Conservation (phyloP, 352 stramenopile genomes). For the Phytopythium montanum region DNA sequence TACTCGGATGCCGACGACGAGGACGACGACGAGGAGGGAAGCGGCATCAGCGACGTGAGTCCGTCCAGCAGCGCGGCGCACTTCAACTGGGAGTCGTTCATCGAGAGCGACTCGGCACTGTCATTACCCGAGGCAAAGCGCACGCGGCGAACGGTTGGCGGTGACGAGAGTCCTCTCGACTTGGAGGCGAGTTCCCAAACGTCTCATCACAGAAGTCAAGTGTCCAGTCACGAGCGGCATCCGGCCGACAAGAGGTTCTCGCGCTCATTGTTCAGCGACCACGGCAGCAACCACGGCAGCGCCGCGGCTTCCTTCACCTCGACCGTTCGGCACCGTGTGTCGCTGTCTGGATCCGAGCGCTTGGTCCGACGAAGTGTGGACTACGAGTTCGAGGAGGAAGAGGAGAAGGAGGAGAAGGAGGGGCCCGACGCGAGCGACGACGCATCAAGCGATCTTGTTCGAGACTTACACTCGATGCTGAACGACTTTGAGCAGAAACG, state of each 20-base stretch:
- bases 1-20: neutral
- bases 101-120: constrained; percentile 46
- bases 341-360: neutral
- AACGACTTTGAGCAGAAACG: constrained; percentile 48
- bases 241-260: neutral
- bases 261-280: neutral
- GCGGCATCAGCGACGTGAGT: neutral
- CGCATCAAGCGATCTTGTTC: constrained; percentile 29
- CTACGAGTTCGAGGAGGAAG: constrained; percentile 18
- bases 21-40: neutral
- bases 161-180: neutral
- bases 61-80: constrained; percentile 11
- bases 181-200: neutral
- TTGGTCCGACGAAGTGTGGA: neutral
- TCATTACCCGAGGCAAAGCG: constrained; percentile 21
- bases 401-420: constrained; percentile 31
- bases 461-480: constrained; percentile 62
- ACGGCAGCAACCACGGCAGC: neutral
- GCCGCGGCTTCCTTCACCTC: neutral
- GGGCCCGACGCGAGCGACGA: constrained; percentile 12
- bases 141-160: constrained; percentile 10
- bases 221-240: neutral
- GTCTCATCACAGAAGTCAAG: constrained; percentile 13
- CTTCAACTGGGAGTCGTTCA: constrained; percentile 68
- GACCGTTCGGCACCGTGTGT: neutral